Base-by-base conservation (phyloP, 2,329 filamentous ascomycete genomes). In the Colletotrichum higginsianum region DNA sequence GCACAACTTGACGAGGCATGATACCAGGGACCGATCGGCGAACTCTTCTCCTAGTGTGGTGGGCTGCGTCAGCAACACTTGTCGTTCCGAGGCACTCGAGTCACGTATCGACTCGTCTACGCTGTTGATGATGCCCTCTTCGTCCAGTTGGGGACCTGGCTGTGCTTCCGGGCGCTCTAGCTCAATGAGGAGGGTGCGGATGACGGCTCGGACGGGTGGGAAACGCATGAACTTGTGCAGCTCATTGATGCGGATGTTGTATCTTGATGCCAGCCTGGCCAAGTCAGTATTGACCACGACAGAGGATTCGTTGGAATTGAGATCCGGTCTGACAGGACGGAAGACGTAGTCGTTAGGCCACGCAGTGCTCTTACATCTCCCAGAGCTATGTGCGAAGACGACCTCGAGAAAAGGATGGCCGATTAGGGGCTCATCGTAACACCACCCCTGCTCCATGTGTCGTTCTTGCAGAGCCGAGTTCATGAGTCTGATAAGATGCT, bases 101-200 rank as follows among this genome's bases (percentile, higher is more conserved):
- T 47, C 15, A 12, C 13, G n/a, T 26, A 68, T 50, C 26, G 21
- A 47, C 21, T 67, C 52, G 16, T 52, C 23, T 1, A 63, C 58
- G 16, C 46, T 58, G 40, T 58, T 8, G 8, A 68, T 16, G 15
- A 68, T 58, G 6, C 11, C 26, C 12, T 26, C 38, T 15, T 71
- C 68, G 23, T 63, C 26, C 16, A 53, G 65, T 21, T 18, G 58
- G 11, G 18, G 57, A 8, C 58, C 58, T 16, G 52, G 12, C 18
- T 71, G 68, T 12, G 68, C 68, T 46, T 63, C 52, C 2, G 70
- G 60, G 26, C 46, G 66, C 21, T 72, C 68, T 11, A 73, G 58
- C 47, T 73, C 67, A 49, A 72, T 68, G n/a, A 73, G 53, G n/a
- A 73, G 61, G 15, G 67, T 73, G 13, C 62, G 63, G 3, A 65